phyloP scores from a whole-genome alignment of 2,329 filamentous ascomycete species.

The Colletotrichum tabaci region DNA sequence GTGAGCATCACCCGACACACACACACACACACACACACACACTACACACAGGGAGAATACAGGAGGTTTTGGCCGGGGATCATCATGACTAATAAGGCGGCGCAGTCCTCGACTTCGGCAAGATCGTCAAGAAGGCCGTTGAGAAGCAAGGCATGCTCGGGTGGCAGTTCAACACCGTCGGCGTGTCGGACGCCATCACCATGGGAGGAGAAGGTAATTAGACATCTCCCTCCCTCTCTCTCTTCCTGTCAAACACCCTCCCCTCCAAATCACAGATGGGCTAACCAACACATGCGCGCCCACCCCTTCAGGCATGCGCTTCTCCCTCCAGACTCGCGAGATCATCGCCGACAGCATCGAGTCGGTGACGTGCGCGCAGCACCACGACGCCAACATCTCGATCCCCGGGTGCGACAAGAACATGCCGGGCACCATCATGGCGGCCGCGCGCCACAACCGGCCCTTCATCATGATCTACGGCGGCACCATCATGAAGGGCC shows the following conservation, averaged over 20 bases:
- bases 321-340: slow-evolving; percentile 90
- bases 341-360: slow-evolving; percentile 96
- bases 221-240: neutral
- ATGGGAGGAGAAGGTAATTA: slow-evolving; percentile 89
- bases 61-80: neutral
- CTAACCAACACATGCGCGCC: slow-evolving; percentile 25
- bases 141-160: slow-evolving; percentile 88
- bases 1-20: slow-evolving; percentile 48
- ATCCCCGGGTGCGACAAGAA: slow-evolving; percentile 98
- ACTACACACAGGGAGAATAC: too few relatives aligned
- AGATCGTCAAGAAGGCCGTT: slow-evolving; percentile 87
- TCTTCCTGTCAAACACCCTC: neutral
- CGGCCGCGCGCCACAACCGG: slow-evolving; percentile 90
- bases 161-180: slow-evolving; percentile 95
- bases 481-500: slow-evolving; percentile 90
- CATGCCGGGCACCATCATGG: slow-evolving; percentile 95
- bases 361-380: slow-evolving; percentile 91
- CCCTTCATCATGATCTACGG: slow-evolving; percentile 97
- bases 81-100: slow-evolving; percentile 9
- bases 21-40: too few relatives aligned
- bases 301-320: slow-evolving; percentile 82
- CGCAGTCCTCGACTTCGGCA: slow-evolving; percentile 85
- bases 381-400: slow-evolving; percentile 92
- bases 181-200: slow-evolving; percentile 91
- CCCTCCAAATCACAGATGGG: neutral